A percentile compares a stretch with the other conserved stretches of the same genome.
Conservation (phyloP, 2,329 filamentous ascomycete species). For the Apiospora kogelbergensis region DNA sequence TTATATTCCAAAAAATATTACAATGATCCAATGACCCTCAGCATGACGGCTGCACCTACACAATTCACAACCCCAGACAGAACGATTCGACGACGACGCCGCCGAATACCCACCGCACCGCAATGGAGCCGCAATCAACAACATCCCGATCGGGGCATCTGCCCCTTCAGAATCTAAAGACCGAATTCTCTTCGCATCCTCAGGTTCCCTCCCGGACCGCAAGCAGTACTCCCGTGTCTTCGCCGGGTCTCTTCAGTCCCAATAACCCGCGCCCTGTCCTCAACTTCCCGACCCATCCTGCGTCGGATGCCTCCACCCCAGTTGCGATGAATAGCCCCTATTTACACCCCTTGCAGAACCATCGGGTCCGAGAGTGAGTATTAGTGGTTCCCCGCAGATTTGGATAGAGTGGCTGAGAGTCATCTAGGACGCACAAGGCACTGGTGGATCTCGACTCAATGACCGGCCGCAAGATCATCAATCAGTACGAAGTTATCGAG, state of each 20-base stretch:
- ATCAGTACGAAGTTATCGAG: slow-evolving; percentile 95
- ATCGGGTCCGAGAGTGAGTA: slow-evolving; percentile 75
- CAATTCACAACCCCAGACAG: slow-evolving; percentile 4
- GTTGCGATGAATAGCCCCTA: slow-evolving; percentile 57
- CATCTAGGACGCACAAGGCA: slow-evolving; percentile 77
- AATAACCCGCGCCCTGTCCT: slow-evolving; percentile 42
- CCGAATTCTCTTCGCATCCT: slow-evolving; percentile 34
- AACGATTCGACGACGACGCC: slow-evolving; percentile 11
- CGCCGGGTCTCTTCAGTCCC: slow-evolving; percentile 62
- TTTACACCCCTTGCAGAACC: slow-evolving; percentile 69
- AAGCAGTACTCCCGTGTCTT: slow-evolving; percentile 59
- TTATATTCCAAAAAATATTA: background rate
- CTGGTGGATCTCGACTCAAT: slow-evolving; percentile 85
- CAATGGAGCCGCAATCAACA: slow-evolving; percentile 18
- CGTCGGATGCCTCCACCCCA: slow-evolving; percentile 56
- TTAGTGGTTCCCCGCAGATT: background rate
- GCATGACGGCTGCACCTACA: slow-evolving; percentile 8
- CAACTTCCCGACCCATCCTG: slow-evolving; percentile 39
- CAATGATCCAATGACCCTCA: slow-evolving; percentile 10
- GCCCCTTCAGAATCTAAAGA: slow-evolving; percentile 35
- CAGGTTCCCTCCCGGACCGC: slow-evolving; percentile 48
- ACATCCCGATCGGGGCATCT: slow-evolving; percentile 24
- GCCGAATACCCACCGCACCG: slow-evolving; percentile 28
- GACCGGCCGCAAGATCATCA: slow-evolving; percentile 93
- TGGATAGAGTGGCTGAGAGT: slow-evolving; percentile 4